Conservation (phyloP, 768 basidiomycete species). For the Baorangia bicolor region DNA sequence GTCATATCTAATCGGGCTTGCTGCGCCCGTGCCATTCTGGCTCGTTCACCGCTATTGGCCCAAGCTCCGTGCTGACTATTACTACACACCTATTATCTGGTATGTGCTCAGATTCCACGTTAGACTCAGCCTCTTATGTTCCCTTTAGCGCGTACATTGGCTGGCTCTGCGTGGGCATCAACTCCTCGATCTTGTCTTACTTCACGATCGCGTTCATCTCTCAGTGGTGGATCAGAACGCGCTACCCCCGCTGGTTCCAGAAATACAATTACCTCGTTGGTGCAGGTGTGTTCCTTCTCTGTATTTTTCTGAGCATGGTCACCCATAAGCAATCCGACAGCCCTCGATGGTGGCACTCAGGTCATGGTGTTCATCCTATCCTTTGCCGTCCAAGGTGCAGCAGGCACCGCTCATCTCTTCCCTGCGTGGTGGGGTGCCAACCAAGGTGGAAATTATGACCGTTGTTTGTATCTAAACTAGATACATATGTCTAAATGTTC, state of each 20-base stretch:
- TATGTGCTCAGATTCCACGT: slow-evolving; percentile 9
- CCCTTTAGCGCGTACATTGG: slow-evolving; percentile 20
- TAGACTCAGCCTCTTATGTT: background rate
- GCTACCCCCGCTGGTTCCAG: slow-evolving; percentile 36
- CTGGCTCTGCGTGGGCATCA: slow-evolving; percentile 26
- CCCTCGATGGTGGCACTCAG: slow-evolving; percentile 41
- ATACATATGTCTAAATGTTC: background rate
- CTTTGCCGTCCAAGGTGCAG: slow-evolving; percentile 50
- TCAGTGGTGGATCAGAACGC: slow-evolving; percentile 40
- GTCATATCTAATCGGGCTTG: slow-evolving; percentile 34
- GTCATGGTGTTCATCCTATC: slow-evolving; percentile 57
- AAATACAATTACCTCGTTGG: slow-evolving; percentile 37
- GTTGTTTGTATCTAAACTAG: slow-evolving; percentile 20
- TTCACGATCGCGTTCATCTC: slow-evolving; percentile 32
- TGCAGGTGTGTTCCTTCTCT: slow-evolving; percentile 39
- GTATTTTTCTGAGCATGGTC: too few relatives aligned
- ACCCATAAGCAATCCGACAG: slow-evolving; percentile 8
- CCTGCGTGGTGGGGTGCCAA: slow-evolving; percentile 63
- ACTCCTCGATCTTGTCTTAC: slow-evolving; percentile 20
- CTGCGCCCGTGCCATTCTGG: slow-evolving; percentile 42
- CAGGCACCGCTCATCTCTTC: slow-evolving; percentile 48
- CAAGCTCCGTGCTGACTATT: slow-evolving; percentile 22
- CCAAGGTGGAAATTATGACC: slow-evolving; percentile 43
- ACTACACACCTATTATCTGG: slow-evolving; percentile 33
- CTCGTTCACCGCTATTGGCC: slow-evolving; percentile 38